These are phyloP conservation scores for Butyriboletus appendiculatus DNA, from an alignment of 1,284 basidiomycete species.

Conservation along the genomic window DNA sequence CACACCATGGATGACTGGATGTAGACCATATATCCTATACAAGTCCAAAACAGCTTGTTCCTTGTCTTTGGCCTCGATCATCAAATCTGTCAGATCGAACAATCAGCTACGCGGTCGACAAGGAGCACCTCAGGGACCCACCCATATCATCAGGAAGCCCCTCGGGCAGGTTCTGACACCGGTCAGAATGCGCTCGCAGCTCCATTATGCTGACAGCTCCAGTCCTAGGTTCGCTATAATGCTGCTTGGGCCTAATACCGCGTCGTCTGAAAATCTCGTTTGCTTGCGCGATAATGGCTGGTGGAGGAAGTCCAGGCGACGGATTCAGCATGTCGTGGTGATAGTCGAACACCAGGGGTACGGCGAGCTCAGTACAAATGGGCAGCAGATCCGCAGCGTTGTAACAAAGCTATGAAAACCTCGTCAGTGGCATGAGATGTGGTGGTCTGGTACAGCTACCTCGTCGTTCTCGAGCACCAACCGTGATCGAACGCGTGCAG, in stretches of 20 bases:
- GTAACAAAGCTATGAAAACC: slow-evolving; percentile 70
- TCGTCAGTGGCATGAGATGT: not conserved
- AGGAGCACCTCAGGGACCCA: slow-evolving; percentile 24
- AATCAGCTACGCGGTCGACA: not conserved
- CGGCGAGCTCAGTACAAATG: slow-evolving; percentile 77
- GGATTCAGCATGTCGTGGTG: slow-evolving; percentile 80
- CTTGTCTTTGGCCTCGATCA: slow-evolving; percentile 94
- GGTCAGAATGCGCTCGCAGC: slow-evolving; percentile 81
- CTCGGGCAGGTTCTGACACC: slow-evolving; percentile 66
- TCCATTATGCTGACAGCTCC: slow-evolving; percentile 82
- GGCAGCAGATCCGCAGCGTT: slow-evolving; percentile 85
- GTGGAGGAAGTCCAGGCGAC: slow-evolving; percentile 49
- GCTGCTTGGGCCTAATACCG: slow-evolving; percentile 85
- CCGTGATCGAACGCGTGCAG: slow-evolving; percentile 66
- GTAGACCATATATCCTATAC: slow-evolving; percentile 74
- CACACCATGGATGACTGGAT: slow-evolving; percentile 62
- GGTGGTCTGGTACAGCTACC: slow-evolving; percentile 38
- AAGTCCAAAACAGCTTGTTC: slow-evolving; percentile 92
- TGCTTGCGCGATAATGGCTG: slow-evolving; percentile 67
- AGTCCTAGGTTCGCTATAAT: slow-evolving; percentile 79
- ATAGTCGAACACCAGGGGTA: slow-evolving; percentile 82
- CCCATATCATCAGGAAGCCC: slow-evolving; percentile 71
- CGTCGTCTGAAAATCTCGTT: slow-evolving; percentile 75
- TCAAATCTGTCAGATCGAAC: slow-evolving; percentile 58
- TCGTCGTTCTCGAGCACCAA: slow-evolving; percentile 93